Base-by-base conservation (phyloP, 345 rosid genomes). In the Salix purpurea region DNA sequence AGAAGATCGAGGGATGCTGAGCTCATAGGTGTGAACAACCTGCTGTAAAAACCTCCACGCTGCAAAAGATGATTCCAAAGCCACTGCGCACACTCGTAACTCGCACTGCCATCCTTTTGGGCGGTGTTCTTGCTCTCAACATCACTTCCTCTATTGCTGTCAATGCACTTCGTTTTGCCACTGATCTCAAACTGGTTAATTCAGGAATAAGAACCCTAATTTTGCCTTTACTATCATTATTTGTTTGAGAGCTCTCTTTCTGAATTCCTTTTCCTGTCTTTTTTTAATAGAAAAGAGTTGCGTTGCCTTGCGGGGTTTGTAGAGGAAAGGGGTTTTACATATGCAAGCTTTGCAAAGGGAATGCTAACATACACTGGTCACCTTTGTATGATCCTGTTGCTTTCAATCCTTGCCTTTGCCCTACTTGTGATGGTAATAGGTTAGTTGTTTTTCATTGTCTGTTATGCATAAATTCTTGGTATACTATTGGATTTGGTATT, bases 361-460 rank as follows among this genome's bases (percentile, higher is more conserved):
- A 90, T 73, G 89, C 95, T 48, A 84, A 86, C 4, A 77, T 94
- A 15, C 73, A 83, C 36, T 92, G 97, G 98, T 90, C 97, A 26
- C 97, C 97, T 21, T 75, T 92, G 82, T 87, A 81, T 82, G 97
- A 92, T 74, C 98, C 97, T 36, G 78, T 92, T 75, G 88, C 83
- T 79, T 83, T 90, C 76, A 91, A 91, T 75, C 97, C 95, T 54
- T 88, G 92, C 77, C 84, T 92, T 80, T 94, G 97, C 83, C 98
- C 98, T 75, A 92, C 97, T 28, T 94, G 98, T 75, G 97, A 92
- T 76, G 98, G 97, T 67, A 76, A 92, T 83, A 90, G 96, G 98
- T 94, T 65, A 50, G 83, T 71, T 8, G 9, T 69, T 50, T 2
- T 26, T 8, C 4, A 26, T 50, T 52, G 21, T 18, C 52, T 12